A percentile compares a stretch with the other conserved stretches of the same genome.
Evolutionary conservation across 2,329 filamentous ascomycete species (phyloP).

Genomic region (Apiospora arundinis): DNA sequence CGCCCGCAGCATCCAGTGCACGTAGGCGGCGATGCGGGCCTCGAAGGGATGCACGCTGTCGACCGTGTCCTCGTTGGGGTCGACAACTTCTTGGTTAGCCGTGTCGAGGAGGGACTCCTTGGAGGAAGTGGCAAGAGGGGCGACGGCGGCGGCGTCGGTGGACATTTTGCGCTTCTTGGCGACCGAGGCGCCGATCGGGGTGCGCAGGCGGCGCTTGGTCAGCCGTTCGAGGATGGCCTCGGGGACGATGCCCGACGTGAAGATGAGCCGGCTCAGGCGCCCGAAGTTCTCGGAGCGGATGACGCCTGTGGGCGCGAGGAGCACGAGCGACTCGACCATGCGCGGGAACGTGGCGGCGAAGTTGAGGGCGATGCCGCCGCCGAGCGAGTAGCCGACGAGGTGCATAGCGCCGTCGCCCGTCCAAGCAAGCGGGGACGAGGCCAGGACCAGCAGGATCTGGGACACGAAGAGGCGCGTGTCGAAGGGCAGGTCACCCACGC

Average conservation of each 20-base stretch:
- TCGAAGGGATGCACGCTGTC: conserved; percentile 43
- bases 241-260: conserved; percentile 61
- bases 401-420: conserved; percentile 64
- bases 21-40: conserved; percentile 53
- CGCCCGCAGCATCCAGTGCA: conserved; percentile 63
- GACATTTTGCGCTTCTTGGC: conserved; percentile 33
- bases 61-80: conserved; percentile 33
- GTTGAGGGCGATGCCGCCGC: conserved; percentile 77
- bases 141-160: conserved; percentile 29
- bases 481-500: conserved; percentile 70
- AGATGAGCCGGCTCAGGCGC: conserved; percentile 55
- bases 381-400: conserved; percentile 81
- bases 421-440: conserved; percentile 74
- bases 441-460: conserved; percentile 73
- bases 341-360: conserved; percentile 77
- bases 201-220: conserved; percentile 55
- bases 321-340: conserved; percentile 71
- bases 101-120: conserved; percentile 44
- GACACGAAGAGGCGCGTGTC: conserved; percentile 75
- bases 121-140: conserved; percentile 24
- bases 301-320: conserved; percentile 81
- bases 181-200: conserved; percentile 53
- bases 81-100: conserved; percentile 50
- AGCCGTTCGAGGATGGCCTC: conserved; percentile 56
- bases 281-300: conserved; percentile 65